Conservation (phyloP, 2,329 filamentous ascomycete genomes). For the Stemphylium lycopersici region DNA sequence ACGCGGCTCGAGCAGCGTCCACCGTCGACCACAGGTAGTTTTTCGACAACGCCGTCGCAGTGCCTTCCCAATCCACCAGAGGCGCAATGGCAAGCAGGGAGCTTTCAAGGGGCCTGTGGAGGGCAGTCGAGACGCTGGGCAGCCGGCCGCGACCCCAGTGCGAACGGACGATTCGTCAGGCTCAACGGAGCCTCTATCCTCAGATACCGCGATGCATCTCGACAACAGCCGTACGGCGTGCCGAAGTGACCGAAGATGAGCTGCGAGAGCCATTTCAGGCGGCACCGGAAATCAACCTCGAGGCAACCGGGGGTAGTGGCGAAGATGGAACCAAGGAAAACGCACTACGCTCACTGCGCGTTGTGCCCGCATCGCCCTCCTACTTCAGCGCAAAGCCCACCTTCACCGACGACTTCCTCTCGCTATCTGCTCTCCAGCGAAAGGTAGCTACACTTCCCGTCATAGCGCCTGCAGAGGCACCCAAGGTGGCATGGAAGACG, state of each 20-base stretch:
- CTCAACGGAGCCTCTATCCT: slow-evolving; percentile 25
- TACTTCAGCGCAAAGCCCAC: slow-evolving; percentile 88
- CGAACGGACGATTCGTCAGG: slow-evolving; percentile 26
- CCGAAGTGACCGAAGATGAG: slow-evolving; percentile 31
- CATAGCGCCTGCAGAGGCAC: slow-evolving; percentile 68
- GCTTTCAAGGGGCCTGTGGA: slow-evolving; percentile 37
- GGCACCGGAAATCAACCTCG: slow-evolving; percentile 54
- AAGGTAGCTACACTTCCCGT: slow-evolving; percentile 76
- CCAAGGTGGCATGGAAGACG: slow-evolving; percentile 80
- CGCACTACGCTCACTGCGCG: slow-evolving; percentile 60
- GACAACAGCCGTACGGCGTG: slow-evolving; percentile 34
- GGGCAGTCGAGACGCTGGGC: slow-evolving; percentile 35
- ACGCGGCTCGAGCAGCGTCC: slow-evolving; percentile 14
- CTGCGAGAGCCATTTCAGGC: slow-evolving; percentile 45
- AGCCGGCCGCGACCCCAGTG: slow-evolving; percentile 29
- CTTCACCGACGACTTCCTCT: slow-evolving; percentile 85
- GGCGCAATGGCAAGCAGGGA: slow-evolving; percentile 41
- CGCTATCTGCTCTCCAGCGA: slow-evolving; percentile 72
- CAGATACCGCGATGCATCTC: slow-evolving; percentile 41
- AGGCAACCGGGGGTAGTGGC: slow-evolving; percentile 10
- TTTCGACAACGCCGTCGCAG: slow-evolving; percentile 10
- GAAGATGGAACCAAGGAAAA: slow-evolving; percentile 17
- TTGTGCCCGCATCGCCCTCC: slow-evolving; percentile 84
- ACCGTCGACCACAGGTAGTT: slow-evolving; percentile 12
- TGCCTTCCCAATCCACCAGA: slow-evolving; percentile 10